Evolutionary conservation across 768 basidiomycete genomes (phyloP).

Genomic region (Coprinopsis marcescibilis): DNA sequence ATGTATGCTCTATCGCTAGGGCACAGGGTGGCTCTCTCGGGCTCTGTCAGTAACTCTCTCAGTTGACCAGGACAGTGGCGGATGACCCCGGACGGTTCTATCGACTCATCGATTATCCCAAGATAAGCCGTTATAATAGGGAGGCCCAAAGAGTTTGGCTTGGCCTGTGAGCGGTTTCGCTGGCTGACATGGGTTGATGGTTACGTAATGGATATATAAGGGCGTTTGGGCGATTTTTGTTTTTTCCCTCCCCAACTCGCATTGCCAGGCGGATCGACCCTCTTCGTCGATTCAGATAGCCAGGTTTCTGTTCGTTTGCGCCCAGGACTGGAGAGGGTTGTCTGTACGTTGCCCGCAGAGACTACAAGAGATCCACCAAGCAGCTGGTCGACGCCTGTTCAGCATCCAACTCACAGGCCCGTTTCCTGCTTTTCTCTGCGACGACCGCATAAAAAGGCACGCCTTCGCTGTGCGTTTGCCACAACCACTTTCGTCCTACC

Average conservation of each 20-base stretch:
- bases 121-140: too few relatives aligned
- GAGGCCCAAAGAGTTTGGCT: not conserved
- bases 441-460: conserved; percentile 61
- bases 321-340: conserved; percentile 39
- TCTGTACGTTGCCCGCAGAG: conserved; percentile 20
- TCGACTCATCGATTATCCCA: too few relatives aligned
- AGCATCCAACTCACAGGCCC: conserved; percentile 19
- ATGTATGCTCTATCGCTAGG: too few relatives aligned
- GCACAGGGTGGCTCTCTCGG: too few relatives aligned
- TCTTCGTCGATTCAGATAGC: conserved; percentile 44
- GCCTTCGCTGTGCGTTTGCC: conserved; percentile 93
- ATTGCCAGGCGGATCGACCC: conserved; percentile 45
- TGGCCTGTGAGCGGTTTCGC: not conserved
- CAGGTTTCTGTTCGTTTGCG: conserved; percentile 32
- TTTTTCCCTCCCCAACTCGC: conserved; percentile 24
- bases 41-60: too few relatives aligned
- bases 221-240: conserved; percentile 13
- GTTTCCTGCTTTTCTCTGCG: not conserved
- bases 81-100: too few relatives aligned
- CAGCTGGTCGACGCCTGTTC: not conserved
- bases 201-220: conserved; percentile 30
- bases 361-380: conserved; percentile 12
- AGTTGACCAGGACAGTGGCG: too few relatives aligned
- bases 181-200: conserved; percentile 11
- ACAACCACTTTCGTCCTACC: conserved; percentile 21